Evolutionary conservation across 805 yeast species (phyloP).

Genomic region (Saturnispora quitensis): DNA sequence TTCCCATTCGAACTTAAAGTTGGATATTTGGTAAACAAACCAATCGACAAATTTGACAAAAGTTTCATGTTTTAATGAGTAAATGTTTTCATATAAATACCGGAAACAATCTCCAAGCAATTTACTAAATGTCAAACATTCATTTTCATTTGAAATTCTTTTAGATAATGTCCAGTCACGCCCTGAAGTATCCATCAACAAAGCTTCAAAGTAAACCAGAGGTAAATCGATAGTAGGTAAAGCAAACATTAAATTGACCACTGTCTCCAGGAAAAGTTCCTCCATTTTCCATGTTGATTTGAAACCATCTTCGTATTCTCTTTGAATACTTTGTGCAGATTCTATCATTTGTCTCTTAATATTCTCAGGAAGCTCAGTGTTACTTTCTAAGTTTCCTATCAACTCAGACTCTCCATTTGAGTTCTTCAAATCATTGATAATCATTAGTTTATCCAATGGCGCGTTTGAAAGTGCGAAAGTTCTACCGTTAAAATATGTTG

Average conservation of each 20-base stretch:
- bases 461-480: constrained; percentile 68
- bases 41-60: constrained; percentile 71
- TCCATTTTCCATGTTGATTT: constrained; percentile 82
- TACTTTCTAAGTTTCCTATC: constrained; percentile 21
- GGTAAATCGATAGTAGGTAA: constrained; percentile 61
- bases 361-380: constrained; percentile 21
- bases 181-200: constrained; percentile 79
- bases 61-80: constrained; percentile 65
- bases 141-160: constrained; percentile 20
- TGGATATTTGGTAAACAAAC: constrained; percentile 89
- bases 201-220: constrained; percentile 71
- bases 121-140: constrained; percentile 65
- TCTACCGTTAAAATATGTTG: constrained; percentile 57
- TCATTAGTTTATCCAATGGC: constrained; percentile 58
- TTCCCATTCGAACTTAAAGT: constrained; percentile 93
- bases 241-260: constrained; percentile 67
- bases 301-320: constrained; percentile 31
- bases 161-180: constrained; percentile 51
- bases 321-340: constrained; percentile 30
- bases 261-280: constrained; percentile 77
- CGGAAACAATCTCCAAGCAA: constrained; percentile 90
- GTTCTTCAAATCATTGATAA: constrained; percentile 30
- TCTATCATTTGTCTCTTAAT: constrained; percentile 22
- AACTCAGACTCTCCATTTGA: constrained; percentile 31
- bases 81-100: constrained; percentile 62